Percentiles rank a stretch among this genome's conserved stretches.
These are phyloP conservation scores for Fraxinus nigra DNA, from an alignment of 305 asterid genomes.

Conservation along the genomic window DNA sequence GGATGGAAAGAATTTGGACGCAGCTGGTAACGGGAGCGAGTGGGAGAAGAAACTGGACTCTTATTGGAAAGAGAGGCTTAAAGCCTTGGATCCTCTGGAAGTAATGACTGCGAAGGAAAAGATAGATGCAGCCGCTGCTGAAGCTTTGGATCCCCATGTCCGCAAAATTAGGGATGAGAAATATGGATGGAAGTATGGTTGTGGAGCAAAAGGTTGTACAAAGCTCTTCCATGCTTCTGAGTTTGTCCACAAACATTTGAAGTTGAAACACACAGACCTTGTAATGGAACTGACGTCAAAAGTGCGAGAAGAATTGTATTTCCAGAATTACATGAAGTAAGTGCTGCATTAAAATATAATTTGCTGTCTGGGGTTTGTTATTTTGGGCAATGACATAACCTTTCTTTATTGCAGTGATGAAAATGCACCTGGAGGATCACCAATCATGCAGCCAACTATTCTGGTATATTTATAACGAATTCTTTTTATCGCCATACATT, in stretches of 20 bases:
- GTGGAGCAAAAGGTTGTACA: conserved; percentile 99
- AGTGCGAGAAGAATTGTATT: conserved; percentile 90
- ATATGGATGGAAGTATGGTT: conserved; percentile 99
- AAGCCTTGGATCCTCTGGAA: conserved; percentile 88
- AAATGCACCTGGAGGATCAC: conserved; percentile 94
- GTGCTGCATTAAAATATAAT: conserved; percentile 24
- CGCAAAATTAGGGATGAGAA: conserved; percentile 99
- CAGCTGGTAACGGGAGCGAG: conserved; percentile 53
- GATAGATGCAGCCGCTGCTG: conserved; percentile 86
- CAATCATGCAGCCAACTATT: conserved; percentile 82
- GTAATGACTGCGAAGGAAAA: conserved; percentile 91
- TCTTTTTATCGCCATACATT: background rate
- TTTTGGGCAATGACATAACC: conserved; percentile 22
- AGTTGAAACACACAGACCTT: conserved; percentile 89
- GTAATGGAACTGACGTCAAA: conserved; percentile 69
- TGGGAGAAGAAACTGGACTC: conserved; percentile 86
- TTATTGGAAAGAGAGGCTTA: conserved; percentile 88
- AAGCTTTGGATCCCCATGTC: conserved; percentile 83
- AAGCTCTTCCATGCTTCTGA: conserved; percentile 98
- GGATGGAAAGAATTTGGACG: conserved; percentile 57
- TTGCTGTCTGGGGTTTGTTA: conserved; percentile 4
- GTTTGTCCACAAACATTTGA: conserved; percentile 89
- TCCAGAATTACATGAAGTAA: conserved; percentile 93
- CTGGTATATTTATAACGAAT: conserved; percentile 43
- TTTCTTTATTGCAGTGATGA: conserved; percentile 65